Conservation (phyloP, 192 early-diverging fungal species). For the Backusella sp. region DNA sequence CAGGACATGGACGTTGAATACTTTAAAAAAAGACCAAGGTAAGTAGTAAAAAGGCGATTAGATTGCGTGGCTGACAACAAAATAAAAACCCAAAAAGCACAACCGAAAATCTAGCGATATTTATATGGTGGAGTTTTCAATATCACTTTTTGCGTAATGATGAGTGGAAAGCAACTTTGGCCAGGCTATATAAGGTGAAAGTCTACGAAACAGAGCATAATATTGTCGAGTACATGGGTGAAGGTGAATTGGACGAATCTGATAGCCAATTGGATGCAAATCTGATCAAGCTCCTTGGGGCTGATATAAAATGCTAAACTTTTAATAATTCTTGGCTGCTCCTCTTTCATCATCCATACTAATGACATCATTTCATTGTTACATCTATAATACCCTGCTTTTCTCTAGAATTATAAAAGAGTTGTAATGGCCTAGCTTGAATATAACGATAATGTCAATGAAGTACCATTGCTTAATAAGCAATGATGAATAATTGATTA, state of each 20-base stretch:
- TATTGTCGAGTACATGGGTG: constrained; percentile 63
- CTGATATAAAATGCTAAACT: not conserved
- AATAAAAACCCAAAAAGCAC: constrained; percentile 56
- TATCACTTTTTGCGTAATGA: constrained; percentile 18
- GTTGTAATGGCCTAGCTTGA: not conserved
- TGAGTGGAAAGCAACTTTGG: constrained; percentile 8
- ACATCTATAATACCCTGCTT: not conserved
- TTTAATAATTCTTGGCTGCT: not conserved
- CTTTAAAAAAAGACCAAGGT: constrained; percentile 67
- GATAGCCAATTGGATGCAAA: not conserved
- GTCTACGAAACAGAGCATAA: constrained; percentile 73
- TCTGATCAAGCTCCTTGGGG: not conserved
- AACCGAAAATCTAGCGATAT: constrained; percentile 87
- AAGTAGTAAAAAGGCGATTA: constrained; percentile 6
- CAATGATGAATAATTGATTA: too few species aligned
- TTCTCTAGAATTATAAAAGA: not conserved
- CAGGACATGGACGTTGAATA: constrained; percentile 81
- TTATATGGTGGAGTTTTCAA: constrained; percentile 70
- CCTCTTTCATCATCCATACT: not conserved
- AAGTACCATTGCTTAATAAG: not conserved
- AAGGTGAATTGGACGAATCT: constrained; percentile 25
- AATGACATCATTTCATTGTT: not conserved
- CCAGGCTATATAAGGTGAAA: constrained; percentile 55
- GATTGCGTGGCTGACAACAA: not conserved
- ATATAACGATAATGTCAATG: not conserved